Conservation (phyloP, 139 green algal species). For the Gonium pectorale region DNA sequence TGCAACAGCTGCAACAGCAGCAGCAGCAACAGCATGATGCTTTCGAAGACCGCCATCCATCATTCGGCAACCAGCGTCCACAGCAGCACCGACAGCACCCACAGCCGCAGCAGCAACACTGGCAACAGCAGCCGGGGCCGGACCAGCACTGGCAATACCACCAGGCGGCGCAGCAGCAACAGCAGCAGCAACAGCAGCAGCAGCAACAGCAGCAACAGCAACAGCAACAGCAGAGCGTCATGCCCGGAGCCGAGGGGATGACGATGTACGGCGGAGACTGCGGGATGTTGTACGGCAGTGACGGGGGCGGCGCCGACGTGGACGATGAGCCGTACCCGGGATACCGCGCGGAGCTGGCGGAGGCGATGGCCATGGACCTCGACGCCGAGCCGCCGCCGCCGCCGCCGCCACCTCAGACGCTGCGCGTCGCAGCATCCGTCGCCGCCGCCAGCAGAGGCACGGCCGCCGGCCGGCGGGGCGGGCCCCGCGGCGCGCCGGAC, state of each 20-base stretch:
- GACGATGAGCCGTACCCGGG: too few relatives aligned
- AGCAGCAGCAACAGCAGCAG: background rate
- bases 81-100: background rate
- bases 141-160: background rate
- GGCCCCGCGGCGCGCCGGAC: background rate
- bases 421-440: background rate
- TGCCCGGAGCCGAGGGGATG: background rate
- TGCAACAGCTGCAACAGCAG: background rate
- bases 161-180: background rate
- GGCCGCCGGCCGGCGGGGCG: too few relatives aligned
- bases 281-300: too few relatives aligned
- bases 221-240: background rate
- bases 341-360: background rate
- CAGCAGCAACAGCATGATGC: background rate
- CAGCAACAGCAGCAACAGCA: background rate
- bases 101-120: background rate
- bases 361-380: background rate
- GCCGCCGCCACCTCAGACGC: background rate
- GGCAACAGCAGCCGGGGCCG: background rate
- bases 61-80: background rate
- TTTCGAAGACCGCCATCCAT: too few relatives aligned
- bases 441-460: background rate
- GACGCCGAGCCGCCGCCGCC: background rate
- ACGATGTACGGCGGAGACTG: too few relatives aligned
- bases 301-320: too few relatives aligned